Conservation (phyloP, 164 flowering plant species). For the Euptelea pleiosperma region DNA sequence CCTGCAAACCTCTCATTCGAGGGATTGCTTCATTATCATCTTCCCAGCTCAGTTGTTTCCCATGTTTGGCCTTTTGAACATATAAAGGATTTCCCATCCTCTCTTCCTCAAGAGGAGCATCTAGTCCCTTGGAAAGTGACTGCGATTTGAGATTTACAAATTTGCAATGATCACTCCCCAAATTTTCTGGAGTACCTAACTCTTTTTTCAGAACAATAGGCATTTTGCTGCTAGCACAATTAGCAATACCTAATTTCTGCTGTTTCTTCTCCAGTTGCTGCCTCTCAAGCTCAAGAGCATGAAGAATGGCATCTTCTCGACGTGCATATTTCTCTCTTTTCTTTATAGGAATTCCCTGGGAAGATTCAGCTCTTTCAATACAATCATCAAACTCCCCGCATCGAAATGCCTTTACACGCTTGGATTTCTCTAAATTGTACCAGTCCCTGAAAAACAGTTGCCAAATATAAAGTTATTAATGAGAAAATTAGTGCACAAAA, state of each 20-base stretch:
- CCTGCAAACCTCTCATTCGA: slow-evolving; percentile 78
- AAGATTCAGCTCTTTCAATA: slow-evolving; percentile 80
- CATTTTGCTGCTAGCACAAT: slow-evolving; percentile 25
- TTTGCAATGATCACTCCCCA: slow-evolving; percentile 33
- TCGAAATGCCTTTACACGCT: slow-evolving; percentile 93
- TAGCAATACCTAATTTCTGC: slow-evolving; percentile 39
- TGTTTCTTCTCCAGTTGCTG: slow-evolving; percentile 49
- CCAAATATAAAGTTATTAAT: neutral
- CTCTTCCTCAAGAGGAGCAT: slow-evolving; percentile 31
- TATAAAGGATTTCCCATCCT: slow-evolving; percentile 18
- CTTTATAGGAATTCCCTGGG: slow-evolving; percentile 72
- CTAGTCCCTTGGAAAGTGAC: slow-evolving; percentile 26
- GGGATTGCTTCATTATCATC: slow-evolving; percentile 50
- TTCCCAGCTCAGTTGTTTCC: slow-evolving; percentile 32
- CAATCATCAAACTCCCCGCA: slow-evolving; percentile 98
- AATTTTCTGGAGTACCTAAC: slow-evolving; percentile 26
- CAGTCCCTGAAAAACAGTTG: slow-evolving; percentile 63
- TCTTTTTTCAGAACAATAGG: slow-evolving; percentile 33
- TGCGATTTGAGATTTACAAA: slow-evolving; percentile 27
- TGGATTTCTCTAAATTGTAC: slow-evolving; percentile 97
- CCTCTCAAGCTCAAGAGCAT: slow-evolving; percentile 97
- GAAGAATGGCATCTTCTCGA: slow-evolving; percentile 97
- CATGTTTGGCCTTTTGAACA: slow-evolving; percentile 29
- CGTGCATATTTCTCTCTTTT: slow-evolving; percentile 98
- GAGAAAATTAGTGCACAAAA: neutral